Evolutionary conservation across 495 filamentous ascomycete genomes (phyloP).

Genomic region (Penicillium canescens): DNA sequence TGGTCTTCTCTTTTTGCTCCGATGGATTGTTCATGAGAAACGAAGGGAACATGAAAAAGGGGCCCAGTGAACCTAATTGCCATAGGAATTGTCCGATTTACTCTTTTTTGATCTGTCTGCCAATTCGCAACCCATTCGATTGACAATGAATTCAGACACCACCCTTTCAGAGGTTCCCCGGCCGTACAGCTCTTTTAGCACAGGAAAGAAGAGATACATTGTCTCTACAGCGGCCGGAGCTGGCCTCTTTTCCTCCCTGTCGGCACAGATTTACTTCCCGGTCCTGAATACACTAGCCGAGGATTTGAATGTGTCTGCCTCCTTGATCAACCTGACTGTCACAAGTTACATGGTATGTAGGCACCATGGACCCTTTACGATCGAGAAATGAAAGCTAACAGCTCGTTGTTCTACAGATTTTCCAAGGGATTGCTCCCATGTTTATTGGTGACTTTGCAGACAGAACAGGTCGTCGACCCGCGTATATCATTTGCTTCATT

Average conservation of each 20-base stretch:
- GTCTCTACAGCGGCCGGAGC: slow-evolving; percentile 14
- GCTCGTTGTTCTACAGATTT: slow-evolving; percentile 26
- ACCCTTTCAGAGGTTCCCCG: slow-evolving; percentile 3
- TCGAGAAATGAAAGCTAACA: background rate
- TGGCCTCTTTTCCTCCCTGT: slow-evolving; percentile 35
- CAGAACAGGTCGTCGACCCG: slow-evolving; percentile 46
- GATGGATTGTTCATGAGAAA: background rate
- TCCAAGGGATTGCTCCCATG: slow-evolving; percentile 52
- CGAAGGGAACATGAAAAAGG: background rate
- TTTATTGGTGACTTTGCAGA: slow-evolving; percentile 52
- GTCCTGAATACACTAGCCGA: slow-evolving; percentile 30
- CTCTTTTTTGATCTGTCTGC: background rate
- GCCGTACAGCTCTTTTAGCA: slow-evolving; percentile 16
- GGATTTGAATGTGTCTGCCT: slow-evolving; percentile 25
- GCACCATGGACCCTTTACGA: background rate
- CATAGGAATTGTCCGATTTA: background rate
- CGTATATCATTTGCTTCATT: slow-evolving; percentile 45
- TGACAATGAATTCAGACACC: slow-evolving; percentile 8
- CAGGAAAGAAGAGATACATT: slow-evolving; percentile 14
- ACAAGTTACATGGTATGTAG: slow-evolving; percentile 37
- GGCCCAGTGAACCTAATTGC: background rate
- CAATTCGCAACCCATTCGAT: background rate
- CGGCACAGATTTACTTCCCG: slow-evolving; percentile 43
- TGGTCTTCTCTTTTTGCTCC: background rate
- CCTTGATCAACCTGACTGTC: slow-evolving; percentile 42